These are phyloP conservation scores for Diplodia mutila DNA, from an alignment of 2,329 filamentous ascomycete species.

Conservation along the genomic window DNA sequence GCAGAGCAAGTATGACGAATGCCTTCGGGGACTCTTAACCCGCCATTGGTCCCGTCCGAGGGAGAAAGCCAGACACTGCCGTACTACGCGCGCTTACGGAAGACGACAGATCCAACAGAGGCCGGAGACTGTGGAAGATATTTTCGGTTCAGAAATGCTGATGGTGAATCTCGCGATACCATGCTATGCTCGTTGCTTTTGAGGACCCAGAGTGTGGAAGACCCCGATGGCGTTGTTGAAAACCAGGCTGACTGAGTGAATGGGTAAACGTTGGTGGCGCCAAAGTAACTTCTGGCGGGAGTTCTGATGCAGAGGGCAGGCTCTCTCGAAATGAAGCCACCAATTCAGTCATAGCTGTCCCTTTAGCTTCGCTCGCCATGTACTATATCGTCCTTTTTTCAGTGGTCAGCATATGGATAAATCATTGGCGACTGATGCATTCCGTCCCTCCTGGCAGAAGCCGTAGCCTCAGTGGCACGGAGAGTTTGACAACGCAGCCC, in stretches of 20 bases:
- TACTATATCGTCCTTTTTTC: background rate
- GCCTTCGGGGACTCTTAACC: background rate
- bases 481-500: background rate
- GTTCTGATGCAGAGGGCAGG: background rate
- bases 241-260: background rate
- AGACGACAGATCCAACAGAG: background rate
- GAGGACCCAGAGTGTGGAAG: background rate
- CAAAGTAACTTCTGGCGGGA: background rate
- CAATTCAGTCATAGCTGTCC: too few relatives aligned
- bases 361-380: background rate
- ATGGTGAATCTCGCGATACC: background rate
- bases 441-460: background rate
- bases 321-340: background rate
- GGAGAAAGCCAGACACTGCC: background rate
- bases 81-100: background rate
- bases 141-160: background rate
- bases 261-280: background rate
- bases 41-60: background rate
- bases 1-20: conserved; percentile 3
- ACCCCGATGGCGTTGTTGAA: background rate
- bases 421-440: background rate
- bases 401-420: too few relatives aligned
- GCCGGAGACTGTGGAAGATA: background rate
- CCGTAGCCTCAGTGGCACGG: conserved; percentile 1
- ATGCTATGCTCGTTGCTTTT: background rate